phyloP scores from a whole-genome alignment of 2,329 filamentous ascomycete species.

The Sporothrix humicola region DNA sequence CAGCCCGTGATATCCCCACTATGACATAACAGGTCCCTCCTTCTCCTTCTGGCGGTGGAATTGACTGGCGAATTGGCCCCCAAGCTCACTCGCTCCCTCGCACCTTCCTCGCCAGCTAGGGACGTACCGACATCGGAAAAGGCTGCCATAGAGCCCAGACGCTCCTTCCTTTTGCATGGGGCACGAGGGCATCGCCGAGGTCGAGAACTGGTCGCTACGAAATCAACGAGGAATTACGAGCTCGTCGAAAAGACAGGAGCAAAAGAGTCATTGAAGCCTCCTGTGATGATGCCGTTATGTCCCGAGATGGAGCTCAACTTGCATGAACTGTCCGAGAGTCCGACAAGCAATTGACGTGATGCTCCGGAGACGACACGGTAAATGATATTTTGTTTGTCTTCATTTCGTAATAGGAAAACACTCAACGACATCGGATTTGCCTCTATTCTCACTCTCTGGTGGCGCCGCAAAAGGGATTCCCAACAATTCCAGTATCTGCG shows the following conservation, averaged over 20 bases:
- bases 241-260: no score
- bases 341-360: not conserved
- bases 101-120: not conserved
- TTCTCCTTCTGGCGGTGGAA: not conserved
- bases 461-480: not conserved
- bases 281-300: not conserved
- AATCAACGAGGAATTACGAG: not conserved
- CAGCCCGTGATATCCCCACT: not conserved
- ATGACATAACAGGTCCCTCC: slow-evolving; percentile 21
- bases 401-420: not conserved
- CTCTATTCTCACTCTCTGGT: not conserved
- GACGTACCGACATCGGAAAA: slow-evolving; percentile 12
- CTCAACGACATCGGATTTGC: not conserved
- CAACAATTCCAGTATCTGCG: not conserved
- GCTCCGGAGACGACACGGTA: not conserved
- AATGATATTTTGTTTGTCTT: no score
- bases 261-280: not conserved
- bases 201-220: not conserved
- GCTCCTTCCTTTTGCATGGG: no score
- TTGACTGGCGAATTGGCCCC: not conserved
- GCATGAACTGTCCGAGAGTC: not conserved
- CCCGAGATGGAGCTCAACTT: not conserved
- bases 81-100: no score
- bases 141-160: not conserved
- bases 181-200: not conserved